Evolutionary conservation across 495 filamentous ascomycete genomes (phyloP), one percentile per base, ranked within the genome.

Genomic region (Trypethelium eluteriae): DNA sequence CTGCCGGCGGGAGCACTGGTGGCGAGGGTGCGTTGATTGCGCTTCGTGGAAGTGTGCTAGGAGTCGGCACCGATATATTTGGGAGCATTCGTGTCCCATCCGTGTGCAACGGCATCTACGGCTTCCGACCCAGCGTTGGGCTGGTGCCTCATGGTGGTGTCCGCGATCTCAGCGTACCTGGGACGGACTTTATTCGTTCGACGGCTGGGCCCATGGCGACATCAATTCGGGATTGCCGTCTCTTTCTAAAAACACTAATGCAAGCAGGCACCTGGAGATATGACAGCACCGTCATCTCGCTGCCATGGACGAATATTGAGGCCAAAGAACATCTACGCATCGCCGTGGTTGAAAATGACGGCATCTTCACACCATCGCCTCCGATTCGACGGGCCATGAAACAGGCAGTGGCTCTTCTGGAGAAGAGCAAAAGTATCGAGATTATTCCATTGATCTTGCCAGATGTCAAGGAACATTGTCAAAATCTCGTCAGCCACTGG

Each of bases 41-140:
- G 4, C 70, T 79, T 72, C 66, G 75, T 32, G 77, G 76, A 5
- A 74, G 70, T 39, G 62, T 73, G 11, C 65, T 79, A 1, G 77
- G 78, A 34, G 71, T 78, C 12, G 78, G 78, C 2, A 90, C 88
- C n/a, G 89, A 92, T 76, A 86, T 92, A 63, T 89, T 88, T 0
- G 89, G 89, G 10, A 86, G 80, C 68, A 82, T 91, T 35, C 79
- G 89, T 1, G 84, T 89, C 64, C 89, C 89, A 1, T 80, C 85
- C 38, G 82, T 81, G 1, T 89, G 89, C 68, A 86, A 86, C 70
- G 83, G 80, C 3, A 70, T 87, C 1, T 89, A 83, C 76, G 86
- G 86, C 0, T 68, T 85, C 50, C 85, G 84, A 66, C 82, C 83
- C 7, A 83, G 76, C 66, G 69, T 70, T 2, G 82, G 82, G 12